Percentiles rank a stretch among this genome's conserved stretches.
These are phyloP conservation scores for Hypoxylon rubiginosum DNA, from an alignment of 2,329 filamentous ascomycete genomes.

Conservation along the genomic window DNA sequence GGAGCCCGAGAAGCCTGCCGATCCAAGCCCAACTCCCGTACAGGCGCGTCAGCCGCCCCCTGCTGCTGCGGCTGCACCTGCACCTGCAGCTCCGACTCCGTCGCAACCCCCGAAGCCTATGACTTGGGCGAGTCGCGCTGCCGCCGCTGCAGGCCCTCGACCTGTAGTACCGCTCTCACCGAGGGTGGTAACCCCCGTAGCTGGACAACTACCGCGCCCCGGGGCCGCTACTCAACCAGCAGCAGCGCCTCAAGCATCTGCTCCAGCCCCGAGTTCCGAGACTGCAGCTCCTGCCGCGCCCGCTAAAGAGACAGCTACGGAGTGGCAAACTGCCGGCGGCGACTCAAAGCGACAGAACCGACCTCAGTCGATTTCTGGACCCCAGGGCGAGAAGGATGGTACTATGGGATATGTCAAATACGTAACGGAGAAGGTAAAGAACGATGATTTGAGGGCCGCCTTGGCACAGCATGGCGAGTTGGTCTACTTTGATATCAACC, in stretches of 20 bases:
- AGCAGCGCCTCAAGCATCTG: conserved; percentile 62
- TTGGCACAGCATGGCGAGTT: conserved; percentile 80
- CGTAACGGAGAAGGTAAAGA: conserved; percentile 88
- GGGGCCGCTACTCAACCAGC: conserved; percentile 56
- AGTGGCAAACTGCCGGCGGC: conserved; percentile 90
- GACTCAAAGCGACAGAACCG: conserved; percentile 89
- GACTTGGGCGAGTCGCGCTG: conserved; percentile 80
- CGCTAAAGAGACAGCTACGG: conserved; percentile 70
- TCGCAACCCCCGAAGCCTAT: conserved; percentile 70
- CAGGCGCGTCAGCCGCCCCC: conserved; percentile 63
- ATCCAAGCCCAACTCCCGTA: conserved; percentile 68
- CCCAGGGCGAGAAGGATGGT: conserved; percentile 77
- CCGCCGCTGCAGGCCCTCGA: conserved; percentile 68
- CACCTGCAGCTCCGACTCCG: conserved; percentile 64
- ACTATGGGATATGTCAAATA: conserved; percentile 95
- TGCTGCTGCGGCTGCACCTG: conserved; percentile 49
- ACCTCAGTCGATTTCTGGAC: conserved; percentile 73
- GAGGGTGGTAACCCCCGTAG: conserved; percentile 29
- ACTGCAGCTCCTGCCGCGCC: conserved; percentile 49
- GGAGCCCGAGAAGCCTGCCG: conserved; percentile 76
- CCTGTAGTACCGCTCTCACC: conserved; percentile 63
- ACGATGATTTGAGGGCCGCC: conserved; percentile 76
- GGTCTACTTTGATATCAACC: conserved; percentile 82
- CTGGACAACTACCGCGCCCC: conserved; percentile 40
- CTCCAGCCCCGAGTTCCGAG: conserved; percentile 54